Evolutionary conservation across 768 basidiomycete genomes (phyloP).

Genomic region (Pisolithus marmoratus): DNA sequence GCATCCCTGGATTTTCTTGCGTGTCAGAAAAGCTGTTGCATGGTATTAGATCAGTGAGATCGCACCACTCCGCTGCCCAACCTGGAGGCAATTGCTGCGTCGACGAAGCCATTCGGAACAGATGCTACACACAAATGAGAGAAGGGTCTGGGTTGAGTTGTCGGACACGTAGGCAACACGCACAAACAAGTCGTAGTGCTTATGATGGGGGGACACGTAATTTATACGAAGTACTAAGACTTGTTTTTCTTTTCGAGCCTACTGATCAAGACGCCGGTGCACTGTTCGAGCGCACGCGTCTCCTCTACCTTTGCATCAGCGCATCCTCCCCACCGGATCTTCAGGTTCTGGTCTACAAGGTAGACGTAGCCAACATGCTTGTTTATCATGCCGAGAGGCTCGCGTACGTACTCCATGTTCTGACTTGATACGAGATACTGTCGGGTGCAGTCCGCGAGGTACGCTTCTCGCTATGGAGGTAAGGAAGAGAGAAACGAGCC

Average conservation of each 20-base stretch:
- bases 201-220: too few relatives aligned
- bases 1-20: constrained; percentile 58
- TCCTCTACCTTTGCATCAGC: constrained; percentile 79
- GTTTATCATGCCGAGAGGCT: constrained; percentile 84
- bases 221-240: not conserved
- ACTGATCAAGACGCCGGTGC: constrained; percentile 62
- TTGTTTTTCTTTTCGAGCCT: constrained; percentile 37
- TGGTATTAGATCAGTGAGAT: not conserved
- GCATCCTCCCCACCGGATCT: constrained; percentile 89
- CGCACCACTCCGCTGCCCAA: constrained; percentile 90
- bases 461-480: constrained; percentile 62
- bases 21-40: not conserved
- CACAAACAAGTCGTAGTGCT: constrained; percentile 10
- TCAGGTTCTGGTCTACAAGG: constrained; percentile 78
- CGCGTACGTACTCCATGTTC: constrained; percentile 80
- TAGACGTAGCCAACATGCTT: constrained; percentile 90
- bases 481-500: constrained; percentile 84
- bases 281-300: constrained; percentile 58
- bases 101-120: constrained; percentile 38
- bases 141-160: not conserved
- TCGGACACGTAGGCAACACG: constrained; percentile 17
- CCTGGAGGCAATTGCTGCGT: constrained; percentile 80
- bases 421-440: constrained; percentile 78
- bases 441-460: constrained; percentile 57
- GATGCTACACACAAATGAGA: not conserved